Base-by-base conservation (phyloP, 495 filamentous ascomycete genomes). In the Penicillium soppii region DNA sequence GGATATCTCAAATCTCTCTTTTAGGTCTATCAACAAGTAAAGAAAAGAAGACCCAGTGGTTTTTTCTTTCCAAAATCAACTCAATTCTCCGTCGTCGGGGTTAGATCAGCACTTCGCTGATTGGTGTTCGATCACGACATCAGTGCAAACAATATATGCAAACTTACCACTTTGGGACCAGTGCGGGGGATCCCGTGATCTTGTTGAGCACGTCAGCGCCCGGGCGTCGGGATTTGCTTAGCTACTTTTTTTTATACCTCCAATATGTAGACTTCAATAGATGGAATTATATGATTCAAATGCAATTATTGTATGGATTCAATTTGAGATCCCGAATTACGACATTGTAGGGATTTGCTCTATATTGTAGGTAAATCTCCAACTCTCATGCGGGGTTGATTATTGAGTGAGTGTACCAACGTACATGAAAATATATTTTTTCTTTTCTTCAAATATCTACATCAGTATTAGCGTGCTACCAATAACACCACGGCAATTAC, bases 101-200 rank as follows among this genome's bases (percentile, higher is more conserved):
- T 72, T 68, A 65, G 66, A 72, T 66, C 61, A 68, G 63, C 63
- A 53, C 41, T 42, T 17, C 33, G 48, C 43, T 72, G 52, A 75
- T 77, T 77, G 73, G 72, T 47, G 38, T 41, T 29, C 61, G 73
- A 77, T 75, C 72, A 75, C 73, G 73, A 75, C 72, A 77, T 77
- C 72, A 68, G 65, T 73, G 69, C 67, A 69, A 73, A 72, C 63
- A 43, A 9, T 13, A 0, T 10, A 44, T 67, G 64, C 72, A 75
- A 73, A 72, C 69, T 49, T 57, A 16, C 69, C 58, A 3, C 4
- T 56, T 71, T 45, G 29, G 58, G 60, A 12, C 39, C 22, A 56
- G 62, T 61, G 64, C 60, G 64, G 63, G 58, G 53, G 50, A 54
- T 63, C 69, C 59, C 64, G 69, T 72, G 70, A 72, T 61, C 26